These are phyloP conservation scores for Onygena corvina DNA, from an alignment of 2,329 filamentous ascomycete genomes.

Conservation along the genomic window DNA sequence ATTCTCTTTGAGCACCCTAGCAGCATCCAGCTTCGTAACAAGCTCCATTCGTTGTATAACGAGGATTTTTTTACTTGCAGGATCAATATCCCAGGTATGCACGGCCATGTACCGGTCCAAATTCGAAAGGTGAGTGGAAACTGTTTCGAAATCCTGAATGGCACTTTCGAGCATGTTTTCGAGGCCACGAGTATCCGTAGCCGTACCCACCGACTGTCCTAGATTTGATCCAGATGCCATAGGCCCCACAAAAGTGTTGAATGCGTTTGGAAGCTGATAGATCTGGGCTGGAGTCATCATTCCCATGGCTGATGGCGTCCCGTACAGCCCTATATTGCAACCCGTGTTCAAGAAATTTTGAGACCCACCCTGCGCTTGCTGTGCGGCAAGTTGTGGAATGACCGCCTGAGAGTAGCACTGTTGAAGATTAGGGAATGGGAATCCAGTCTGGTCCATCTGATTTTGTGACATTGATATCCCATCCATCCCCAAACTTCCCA, in stretches of 20 bases:
- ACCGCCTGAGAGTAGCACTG: slow-evolving; percentile 5
- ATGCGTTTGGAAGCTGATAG: not conserved
- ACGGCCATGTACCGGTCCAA: slow-evolving; percentile 31
- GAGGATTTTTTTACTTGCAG: slow-evolving; percentile 24
- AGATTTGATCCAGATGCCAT: not conserved
- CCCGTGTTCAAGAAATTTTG: slow-evolving; percentile 5
- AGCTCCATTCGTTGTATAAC: slow-evolving; percentile 29
- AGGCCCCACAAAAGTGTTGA: not conserved
- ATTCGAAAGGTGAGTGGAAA: slow-evolving; percentile 25
- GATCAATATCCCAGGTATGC: slow-evolving; percentile 28
- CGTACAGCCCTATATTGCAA: slow-evolving; percentile 5
- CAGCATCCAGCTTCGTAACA: slow-evolving; percentile 28
- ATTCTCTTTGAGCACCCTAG: slow-evolving; percentile 28
- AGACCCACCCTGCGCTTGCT: slow-evolving; percentile 5
- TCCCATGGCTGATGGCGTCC: not conserved
- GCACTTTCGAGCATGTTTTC: slow-evolving; percentile 23
- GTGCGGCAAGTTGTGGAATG: not conserved
- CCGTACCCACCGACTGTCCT: not conserved
- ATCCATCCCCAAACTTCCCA: slow-evolving; percentile 8
- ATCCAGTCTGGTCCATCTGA: slow-evolving; percentile 1
- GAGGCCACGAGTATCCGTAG: not conserved
- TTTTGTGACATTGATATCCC: slow-evolving; percentile 10
- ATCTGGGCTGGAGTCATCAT: not conserved
- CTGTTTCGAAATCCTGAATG: slow-evolving; percentile 21
- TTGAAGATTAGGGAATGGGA: slow-evolving; percentile 6